Base-by-base conservation (phyloP, 768 basidiomycete genomes). In the Suillus occidentalis region DNA sequence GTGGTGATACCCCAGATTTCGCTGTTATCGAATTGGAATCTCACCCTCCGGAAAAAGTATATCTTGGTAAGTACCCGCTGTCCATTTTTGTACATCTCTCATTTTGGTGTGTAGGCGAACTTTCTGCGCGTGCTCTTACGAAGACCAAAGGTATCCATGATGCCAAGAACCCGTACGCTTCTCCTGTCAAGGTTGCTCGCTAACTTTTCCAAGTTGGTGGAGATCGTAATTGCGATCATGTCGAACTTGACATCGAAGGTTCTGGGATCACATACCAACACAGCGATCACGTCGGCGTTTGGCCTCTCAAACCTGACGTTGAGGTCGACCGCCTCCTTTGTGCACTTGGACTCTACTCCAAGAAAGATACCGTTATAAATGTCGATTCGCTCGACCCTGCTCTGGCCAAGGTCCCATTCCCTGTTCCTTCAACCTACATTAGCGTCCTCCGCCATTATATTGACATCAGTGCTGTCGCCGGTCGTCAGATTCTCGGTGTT, bases 191-290 rank as follows among this genome's bases (percentile, higher is more conserved):
- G 39, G 80, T 82, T 49, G 84, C 92, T 31, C 88, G 87, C 61
- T 97, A 99, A 73, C 88, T 99, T 28, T 99, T 99, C 83, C 77
- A 85, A 58, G 73, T 79, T n/a, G 80, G 80, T 47, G 82, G 82
- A 8, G 90, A 91, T 67, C 87, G 97, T 55, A 97, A 96, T 77
- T 99, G 97, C 73, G 89, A 97, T 22, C 95, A 97, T 73, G 82
- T 96, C 72, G 97, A 99, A 74, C 89, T 99, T 72, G 88, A 89
- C 78, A 95, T 92, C 37, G 94, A 96, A 78, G 94, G 93, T n/a
- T 95, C 95, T 50, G 96, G 96, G 47, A 93, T 99, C 72, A 94
- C 90, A n/a, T 99, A 99, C 77, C 97, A 99, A 76, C 95, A 98
- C 65, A 97, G 97, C 62, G 97, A 99, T 76, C 97, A 99, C 73